A percentile compares a stretch with the other conserved stretches of the same genome.
phyloP scores from a whole-genome alignment of 345 rosid species.

The Balakata baccata region DNA sequence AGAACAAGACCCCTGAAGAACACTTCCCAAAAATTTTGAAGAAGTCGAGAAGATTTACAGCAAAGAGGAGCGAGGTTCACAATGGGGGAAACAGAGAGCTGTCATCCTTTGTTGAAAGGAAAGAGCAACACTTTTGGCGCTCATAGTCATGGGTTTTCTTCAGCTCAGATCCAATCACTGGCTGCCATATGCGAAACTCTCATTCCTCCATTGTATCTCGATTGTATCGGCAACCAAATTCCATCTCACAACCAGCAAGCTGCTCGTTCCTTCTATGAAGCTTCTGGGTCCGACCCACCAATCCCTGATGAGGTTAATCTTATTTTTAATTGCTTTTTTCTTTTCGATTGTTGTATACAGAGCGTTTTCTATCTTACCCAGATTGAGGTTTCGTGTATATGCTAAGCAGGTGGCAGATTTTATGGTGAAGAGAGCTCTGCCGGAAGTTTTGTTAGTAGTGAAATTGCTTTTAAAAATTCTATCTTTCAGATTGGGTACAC shows the following conservation, averaged over 20 bases:
- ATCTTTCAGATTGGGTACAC: conserved; percentile 63
- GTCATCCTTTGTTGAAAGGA: conserved; percentile 57
- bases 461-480: conserved; percentile 42
- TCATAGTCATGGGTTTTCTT: conserved; percentile 66
- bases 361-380: neutral
- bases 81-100: conserved; percentile 26
- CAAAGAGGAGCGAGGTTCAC: neutral
- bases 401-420: conserved; percentile 59
- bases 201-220: conserved; percentile 51
- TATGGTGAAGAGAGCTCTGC: conserved; percentile 40
- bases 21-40: too few species aligned
- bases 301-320: conserved; percentile 57
- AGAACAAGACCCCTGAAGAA: too few species aligned
- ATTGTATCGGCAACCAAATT: conserved; percentile 13
- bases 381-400: neutral
- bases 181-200: conserved; percentile 57
- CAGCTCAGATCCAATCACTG: conserved; percentile 56
- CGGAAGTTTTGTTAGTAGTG: conserved; percentile 38
- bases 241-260: conserved; percentile 29
- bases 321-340: neutral
- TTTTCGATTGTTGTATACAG: neutral
- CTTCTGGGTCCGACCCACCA: conserved; percentile 58
- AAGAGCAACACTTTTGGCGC: conserved; percentile 25
- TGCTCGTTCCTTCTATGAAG: conserved; percentile 34
- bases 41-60: too few species aligned